Evolutionary conservation across 75 land plant species (phyloP).

Genomic region (Cupressus sempervirens): DNA sequence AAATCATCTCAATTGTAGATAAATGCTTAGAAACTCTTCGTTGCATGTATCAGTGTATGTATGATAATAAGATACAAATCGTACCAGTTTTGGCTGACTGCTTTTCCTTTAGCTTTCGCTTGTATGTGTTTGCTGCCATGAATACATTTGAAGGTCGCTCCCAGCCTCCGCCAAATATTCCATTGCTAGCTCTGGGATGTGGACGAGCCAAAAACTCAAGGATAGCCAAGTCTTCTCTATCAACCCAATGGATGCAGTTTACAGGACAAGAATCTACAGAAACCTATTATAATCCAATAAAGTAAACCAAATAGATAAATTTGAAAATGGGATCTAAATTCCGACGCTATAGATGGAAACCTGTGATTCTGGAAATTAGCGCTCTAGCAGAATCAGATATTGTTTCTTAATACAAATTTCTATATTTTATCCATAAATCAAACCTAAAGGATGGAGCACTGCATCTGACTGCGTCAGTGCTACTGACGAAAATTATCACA

Average conservation of each 20-base stretch:
- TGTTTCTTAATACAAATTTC: neutral
- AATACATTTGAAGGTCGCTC: constrained; percentile 60
- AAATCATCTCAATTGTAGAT: neutral
- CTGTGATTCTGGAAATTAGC: neutral
- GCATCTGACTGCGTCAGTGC: neutral
- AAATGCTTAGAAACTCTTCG: neutral
- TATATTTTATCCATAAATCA: neutral
- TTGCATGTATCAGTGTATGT: constrained; percentile 5
- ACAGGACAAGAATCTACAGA: constrained; percentile 69
- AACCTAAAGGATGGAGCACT: neutral
- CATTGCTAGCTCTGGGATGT: constrained; percentile 47
- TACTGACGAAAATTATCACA: neutral
- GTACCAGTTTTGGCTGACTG: neutral
- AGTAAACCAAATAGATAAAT: neutral
- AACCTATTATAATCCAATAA: constrained; percentile 25
- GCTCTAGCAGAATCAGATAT: neutral
- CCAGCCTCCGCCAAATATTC: constrained; percentile 71
- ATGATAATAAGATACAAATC: neutral
- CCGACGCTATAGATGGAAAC: neutral
- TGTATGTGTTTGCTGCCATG: constrained; percentile 59
- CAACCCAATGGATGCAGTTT: constrained; percentile 74
- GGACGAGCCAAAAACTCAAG: constrained; percentile 59
- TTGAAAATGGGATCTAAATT: neutral
- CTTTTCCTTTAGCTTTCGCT: constrained; percentile 27
- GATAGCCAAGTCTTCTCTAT: constrained; percentile 49